Percentiles rank a stretch among this genome's conserved stretches.
Evolutionary conservation across 192 early-diverging fungal genomes (phyloP).

Genomic region (Spizellomyces sp.): DNA sequence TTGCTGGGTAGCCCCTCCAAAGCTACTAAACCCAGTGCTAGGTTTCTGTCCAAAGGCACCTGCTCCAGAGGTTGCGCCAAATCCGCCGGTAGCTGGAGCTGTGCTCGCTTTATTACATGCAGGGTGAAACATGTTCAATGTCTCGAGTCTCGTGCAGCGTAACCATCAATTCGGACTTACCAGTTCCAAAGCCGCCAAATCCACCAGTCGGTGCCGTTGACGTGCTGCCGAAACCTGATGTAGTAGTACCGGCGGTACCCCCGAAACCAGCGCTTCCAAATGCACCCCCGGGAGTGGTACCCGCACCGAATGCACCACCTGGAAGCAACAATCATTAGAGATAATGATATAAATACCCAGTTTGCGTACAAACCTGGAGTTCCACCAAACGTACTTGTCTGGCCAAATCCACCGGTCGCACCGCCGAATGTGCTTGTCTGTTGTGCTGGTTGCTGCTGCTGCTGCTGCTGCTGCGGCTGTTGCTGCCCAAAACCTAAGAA

Average conservation of each 20-base stretch:
- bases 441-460: constrained; percentile 17
- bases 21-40: constrained; percentile 45
- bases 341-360: too few species aligned
- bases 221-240: too few species aligned
- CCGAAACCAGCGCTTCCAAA: too few species aligned
- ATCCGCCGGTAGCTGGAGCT: constrained; percentile 28
- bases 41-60: constrained; percentile 19
- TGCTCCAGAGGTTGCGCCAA: constrained; percentile 30
- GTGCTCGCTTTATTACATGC: not conserved
- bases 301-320: too few species aligned
- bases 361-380: constrained; percentile 14
- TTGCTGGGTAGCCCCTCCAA: constrained; percentile 39
- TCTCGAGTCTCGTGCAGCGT: too few species aligned
- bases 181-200: too few species aligned
- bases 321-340: too few species aligned
- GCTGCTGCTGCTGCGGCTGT: constrained; percentile 24
- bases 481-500: constrained; percentile 22
- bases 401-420: constrained; percentile 22
- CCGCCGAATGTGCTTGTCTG: not conserved
- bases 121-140: too few species aligned
- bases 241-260: too few species aligned
- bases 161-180: too few species aligned
- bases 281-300: too few species aligned
- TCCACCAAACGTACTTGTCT: constrained; percentile 19
- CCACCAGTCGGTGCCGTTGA: too few species aligned